phyloP scores from a whole-genome alignment of 176 grass and related monocot species.

The Microstegium vimineum region DNA sequence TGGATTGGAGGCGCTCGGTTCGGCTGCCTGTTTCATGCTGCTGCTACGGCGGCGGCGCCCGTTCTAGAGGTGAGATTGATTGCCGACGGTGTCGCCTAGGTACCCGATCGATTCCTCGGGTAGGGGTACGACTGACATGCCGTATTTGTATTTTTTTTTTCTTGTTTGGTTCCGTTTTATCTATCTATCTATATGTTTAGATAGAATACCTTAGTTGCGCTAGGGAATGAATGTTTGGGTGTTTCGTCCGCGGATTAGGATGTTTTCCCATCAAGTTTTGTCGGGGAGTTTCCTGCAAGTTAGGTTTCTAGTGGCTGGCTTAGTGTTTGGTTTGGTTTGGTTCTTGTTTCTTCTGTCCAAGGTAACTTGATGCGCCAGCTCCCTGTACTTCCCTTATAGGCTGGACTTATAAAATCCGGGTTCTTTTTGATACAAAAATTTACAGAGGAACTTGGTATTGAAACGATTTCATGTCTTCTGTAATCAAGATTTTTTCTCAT shows the following conservation, averaged over 20 bases:
- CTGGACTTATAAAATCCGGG: neutral
- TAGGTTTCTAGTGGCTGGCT: neutral
- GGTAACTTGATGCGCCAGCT: conserved; percentile 27
- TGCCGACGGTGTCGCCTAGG: neutral
- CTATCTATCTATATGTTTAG: neutral
- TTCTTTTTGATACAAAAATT: neutral
- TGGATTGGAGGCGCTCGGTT: neutral
- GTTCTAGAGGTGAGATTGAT: conserved; percentile 17
- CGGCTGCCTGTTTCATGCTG: neutral
- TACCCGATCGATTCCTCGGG: neutral
- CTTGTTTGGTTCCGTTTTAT: neutral
- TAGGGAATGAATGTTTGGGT: neutral
- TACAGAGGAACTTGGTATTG: neutral
- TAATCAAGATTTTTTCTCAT: neutral
- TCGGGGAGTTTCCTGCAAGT: neutral
- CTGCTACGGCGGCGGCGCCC: neutral
- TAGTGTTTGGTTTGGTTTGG: neutral
- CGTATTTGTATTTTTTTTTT: neutral
- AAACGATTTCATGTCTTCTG: neutral
- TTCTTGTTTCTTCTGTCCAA: conserved; percentile 13
- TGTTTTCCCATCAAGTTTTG: neutral
- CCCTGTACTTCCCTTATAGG: neutral
- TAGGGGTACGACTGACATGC: neutral
- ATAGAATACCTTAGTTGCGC: neutral
- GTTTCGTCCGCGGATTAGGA: neutral